Conservation (phyloP, 2,329 filamentous ascomycete species). For the Helminthosporium solani region DNA sequence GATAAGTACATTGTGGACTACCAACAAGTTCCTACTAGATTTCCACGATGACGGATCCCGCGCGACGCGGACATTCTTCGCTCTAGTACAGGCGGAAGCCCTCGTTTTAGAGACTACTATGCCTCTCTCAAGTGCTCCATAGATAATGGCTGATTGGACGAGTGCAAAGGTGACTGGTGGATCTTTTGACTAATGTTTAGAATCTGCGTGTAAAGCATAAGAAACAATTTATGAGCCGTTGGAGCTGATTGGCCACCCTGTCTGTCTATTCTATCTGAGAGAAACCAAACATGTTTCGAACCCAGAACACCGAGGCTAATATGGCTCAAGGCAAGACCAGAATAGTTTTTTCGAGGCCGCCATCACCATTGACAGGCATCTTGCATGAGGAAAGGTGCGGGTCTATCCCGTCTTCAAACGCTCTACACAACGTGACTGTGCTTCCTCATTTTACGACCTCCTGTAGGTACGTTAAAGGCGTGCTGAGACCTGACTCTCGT, state of each 20-base stretch:
- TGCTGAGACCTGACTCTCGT: not conserved
- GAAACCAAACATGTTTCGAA: constrained; percentile 35
- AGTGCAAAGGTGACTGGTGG: not conserved
- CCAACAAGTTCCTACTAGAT: not conserved
- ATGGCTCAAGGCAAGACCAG: constrained; percentile 11
- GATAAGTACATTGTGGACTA: too few relatives aligned
- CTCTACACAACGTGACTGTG: constrained; percentile 16
- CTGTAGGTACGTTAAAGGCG: constrained; percentile 12
- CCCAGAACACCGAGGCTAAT: constrained; percentile 7
- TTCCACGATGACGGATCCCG: not conserved
- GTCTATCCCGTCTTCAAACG: constrained; percentile 18
- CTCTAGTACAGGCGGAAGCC: not conserved
- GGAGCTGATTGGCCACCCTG: constrained; percentile 4
- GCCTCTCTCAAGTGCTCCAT: not conserved
- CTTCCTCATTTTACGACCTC: constrained; percentile 12
- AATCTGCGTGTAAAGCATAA: constrained; percentile 4
- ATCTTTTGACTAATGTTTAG: not conserved
- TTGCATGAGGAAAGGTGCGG: constrained; percentile 21
- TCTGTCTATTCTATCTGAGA: constrained; percentile 9
- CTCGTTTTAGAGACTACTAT: not conserved
- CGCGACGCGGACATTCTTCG: not conserved
- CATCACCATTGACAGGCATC: not conserved
- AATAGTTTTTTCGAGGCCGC: not conserved
- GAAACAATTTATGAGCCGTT: constrained; percentile 9
- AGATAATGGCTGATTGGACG: too few relatives aligned